Evolutionary conservation across 2,329 filamentous ascomycete species (phyloP), one percentile per base, ranked within the genome.

Genomic region (Byssothecium circinans): DNA sequence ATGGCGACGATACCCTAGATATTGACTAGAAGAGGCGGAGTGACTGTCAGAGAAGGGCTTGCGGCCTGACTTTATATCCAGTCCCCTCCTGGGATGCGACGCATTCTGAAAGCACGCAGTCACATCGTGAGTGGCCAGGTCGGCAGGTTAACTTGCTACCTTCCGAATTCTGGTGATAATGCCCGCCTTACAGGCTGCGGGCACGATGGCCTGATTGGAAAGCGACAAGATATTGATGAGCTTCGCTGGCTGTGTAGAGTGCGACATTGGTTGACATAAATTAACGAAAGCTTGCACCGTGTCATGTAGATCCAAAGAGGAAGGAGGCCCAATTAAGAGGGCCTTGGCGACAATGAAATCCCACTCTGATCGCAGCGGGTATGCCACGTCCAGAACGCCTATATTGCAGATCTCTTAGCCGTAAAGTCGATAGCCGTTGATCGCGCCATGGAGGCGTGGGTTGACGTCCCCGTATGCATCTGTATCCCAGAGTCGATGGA

Each of bases 301-400:
- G 54, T 50, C 52, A 45, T 47, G 44, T 41, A 41, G 17, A 47
- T 57, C 63, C 35, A 41, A 63, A 58, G 52, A 57, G 67, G 67
- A 62, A 69, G 67, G 65, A 63, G 65, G 60, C 53, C 52, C 50
- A 63, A 56, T 54, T 43, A 57, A 55, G 48, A 53, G 45, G 39
- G 49, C 49, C 64, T 69, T 66, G 65, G 63, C 55, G 42, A 52
- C 50, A 53, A 43, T 48, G 51, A 50, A 55, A 33, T 40, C 41
- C 52, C 45, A 40, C 23, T 30, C 29, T 4, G 32, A 18, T 36
- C 30, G 47, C 35, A 18, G 39, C 34, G 47, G 41, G 41, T 33
- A 25, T 25, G 15, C 44, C 43, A 49, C 49, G 52, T 52, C 54
- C 43, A 59, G 51, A 38, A 45, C n/a, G 51, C 49, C 51, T 35